phyloP scores from a whole-genome alignment of 345 rosid genomes.

The Citrus inodora region DNA sequence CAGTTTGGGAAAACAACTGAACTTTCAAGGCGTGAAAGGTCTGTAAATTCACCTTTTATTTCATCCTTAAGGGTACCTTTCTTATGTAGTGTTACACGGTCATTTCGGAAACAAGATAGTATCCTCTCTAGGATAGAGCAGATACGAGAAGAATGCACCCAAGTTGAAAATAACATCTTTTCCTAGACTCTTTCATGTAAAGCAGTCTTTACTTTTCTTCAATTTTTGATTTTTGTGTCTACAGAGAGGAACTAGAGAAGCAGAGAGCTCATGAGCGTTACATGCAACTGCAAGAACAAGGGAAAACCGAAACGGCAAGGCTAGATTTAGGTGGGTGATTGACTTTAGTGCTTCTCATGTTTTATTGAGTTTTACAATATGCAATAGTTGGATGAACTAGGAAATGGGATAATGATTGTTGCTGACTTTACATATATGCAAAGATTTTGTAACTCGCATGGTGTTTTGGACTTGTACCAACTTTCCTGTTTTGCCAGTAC shows the following conservation, averaged over 20 bases:
- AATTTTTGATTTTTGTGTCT: not conserved
- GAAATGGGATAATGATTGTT: not conserved
- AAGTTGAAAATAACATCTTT: not conserved
- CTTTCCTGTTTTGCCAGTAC: not conserved
- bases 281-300: conserved; percentile 76
- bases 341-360: not conserved
- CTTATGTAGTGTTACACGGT: not conserved
- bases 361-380: not conserved
- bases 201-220: not conserved
- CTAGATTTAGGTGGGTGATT: conserved; percentile 54
- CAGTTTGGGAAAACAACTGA: conserved; percentile 55
- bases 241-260: conserved; percentile 72
- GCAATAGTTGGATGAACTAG: not conserved
- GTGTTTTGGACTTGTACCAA: not conserved
- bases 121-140: not conserved
- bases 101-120: not conserved
- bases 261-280: conserved; percentile 70
- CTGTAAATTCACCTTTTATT: conserved; percentile 2
- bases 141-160: not conserved
- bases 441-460: not conserved
- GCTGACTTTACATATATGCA: not conserved
- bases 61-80: not conserved
- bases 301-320: conserved; percentile 66
- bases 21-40: conserved; percentile 85
- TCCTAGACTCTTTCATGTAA: not conserved